Evolutionary conservation across 208 protist genomes (phyloP), one percentile per base, ranked within the genome.

Genomic region (Acanthamoeba quina): DNA sequence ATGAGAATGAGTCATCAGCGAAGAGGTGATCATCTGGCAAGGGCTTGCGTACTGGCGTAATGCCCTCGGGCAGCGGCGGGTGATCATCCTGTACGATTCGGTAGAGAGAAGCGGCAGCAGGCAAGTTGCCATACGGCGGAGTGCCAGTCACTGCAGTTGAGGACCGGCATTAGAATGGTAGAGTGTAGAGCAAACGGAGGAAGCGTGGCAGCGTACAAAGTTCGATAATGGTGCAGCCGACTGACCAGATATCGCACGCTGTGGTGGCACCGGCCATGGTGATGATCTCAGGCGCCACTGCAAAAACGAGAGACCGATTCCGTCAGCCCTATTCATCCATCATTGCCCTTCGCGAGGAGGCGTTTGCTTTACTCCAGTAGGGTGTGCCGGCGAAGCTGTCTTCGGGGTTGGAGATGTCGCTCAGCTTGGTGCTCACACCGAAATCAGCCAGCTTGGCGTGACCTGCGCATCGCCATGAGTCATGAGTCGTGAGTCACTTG

Each of bases 361-460:
- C 5, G 26, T n/a, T 37, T n/a, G 24, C 1, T 85, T 26, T 94
- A 97, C 95, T 98, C 98, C 98, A 99, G 90, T 98, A 99, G 2
- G 98, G 97, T n/a, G 97, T 98, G 13, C 98, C 98, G 1, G 97
- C 97, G 13, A 97, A 96, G 17, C 86, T 94, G 11, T 97, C 98
- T 70, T 98, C 98, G 49, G 54, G 97, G 31, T 90, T 94, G 31
- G 95, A 92, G 44, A 89, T 94, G 60, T 96, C 95, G 19, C 68
- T 94, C 97, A 97, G 97, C 98, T 97, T 98, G 95, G 98, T 99
- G 97, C 99, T 98, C 78, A 99, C 98, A 93, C 99, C 99, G 96
- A 99, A 99, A 96, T 99, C 99, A 0, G 99, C 98, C 49, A 99
- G 97, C 95, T 99, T 99, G 37, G 99, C 98, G 11, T 86, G 72